Evolutionary conservation across 352 stramenopile species (phyloP).

Genomic region (Phytopythium helicoides): DNA sequence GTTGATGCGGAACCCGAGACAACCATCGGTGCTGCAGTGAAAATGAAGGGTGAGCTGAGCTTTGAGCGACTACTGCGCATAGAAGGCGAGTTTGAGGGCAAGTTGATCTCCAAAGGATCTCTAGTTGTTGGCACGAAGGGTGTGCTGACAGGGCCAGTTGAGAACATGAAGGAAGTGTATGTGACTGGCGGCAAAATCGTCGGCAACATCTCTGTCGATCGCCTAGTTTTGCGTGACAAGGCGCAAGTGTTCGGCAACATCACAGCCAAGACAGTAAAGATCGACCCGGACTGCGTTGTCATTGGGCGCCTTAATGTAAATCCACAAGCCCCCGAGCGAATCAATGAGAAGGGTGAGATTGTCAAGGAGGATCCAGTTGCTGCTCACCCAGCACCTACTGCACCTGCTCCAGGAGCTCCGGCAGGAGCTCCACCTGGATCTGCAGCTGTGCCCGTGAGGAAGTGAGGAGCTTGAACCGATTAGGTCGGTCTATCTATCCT

Average conservation of each 20-base stretch:
- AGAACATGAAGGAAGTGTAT: conserved; percentile 89
- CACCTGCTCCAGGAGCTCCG: neutral
- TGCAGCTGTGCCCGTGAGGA: neutral
- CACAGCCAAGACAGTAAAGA: conserved; percentile 86
- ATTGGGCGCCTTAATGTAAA: conserved; percentile 87
- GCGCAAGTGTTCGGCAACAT: conserved; percentile 89
- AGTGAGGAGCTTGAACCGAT: conserved; percentile 6
- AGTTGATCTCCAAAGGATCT: conserved; percentile 86
- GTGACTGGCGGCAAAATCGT: conserved; percentile 84
- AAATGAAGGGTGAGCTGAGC: conserved; percentile 89
- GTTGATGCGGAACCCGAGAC: conserved; percentile 79
- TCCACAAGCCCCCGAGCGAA: conserved; percentile 73
- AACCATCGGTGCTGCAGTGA: conserved; percentile 76
- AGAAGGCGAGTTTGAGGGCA: conserved; percentile 89
- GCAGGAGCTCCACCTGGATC: neutral
- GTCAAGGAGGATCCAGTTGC: conserved; percentile 47
- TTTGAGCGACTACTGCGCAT: conserved; percentile 89
- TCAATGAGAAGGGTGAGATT: conserved; percentile 83
- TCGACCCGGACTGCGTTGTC: conserved; percentile 87
- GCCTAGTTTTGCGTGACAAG: conserved; percentile 83
- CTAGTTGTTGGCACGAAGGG: conserved; percentile 85
- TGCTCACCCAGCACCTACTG: conserved; percentile 3
- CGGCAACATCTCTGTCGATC: conserved; percentile 84
- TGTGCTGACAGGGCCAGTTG: conserved; percentile 74
- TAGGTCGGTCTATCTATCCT: neutral